Conservation (phyloP, 495 filamentous ascomycete species). For the Zalerion maritima region DNA sequence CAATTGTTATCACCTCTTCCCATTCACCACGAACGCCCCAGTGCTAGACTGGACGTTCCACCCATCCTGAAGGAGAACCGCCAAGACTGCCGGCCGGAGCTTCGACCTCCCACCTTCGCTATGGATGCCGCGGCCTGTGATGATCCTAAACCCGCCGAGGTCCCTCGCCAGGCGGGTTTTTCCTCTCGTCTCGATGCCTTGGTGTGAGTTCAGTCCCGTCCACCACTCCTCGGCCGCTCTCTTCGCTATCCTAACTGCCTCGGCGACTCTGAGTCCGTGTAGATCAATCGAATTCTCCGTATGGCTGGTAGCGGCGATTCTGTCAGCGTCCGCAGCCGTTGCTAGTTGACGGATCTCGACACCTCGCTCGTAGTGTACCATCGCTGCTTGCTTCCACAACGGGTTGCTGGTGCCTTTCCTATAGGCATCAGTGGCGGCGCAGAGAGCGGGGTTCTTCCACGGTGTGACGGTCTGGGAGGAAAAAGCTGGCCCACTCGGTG, state of each 20-base stretch:
- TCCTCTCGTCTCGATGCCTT: too few species aligned
- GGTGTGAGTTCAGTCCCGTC: constrained; percentile 51
- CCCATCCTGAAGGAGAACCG: constrained; percentile 58
- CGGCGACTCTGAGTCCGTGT: constrained; percentile 67
- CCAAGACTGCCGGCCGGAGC: constrained; percentile 67
- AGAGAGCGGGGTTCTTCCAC: constrained; percentile 3
- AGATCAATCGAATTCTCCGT: constrained; percentile 49
- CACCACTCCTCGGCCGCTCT: constrained; percentile 64
- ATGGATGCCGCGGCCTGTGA: constrained; percentile 72
- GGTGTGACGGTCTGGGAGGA: too few species aligned
- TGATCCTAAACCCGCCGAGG: constrained; percentile 44
- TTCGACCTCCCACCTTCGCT: constrained; percentile 59
- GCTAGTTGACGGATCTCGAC: constrained; percentile 12
- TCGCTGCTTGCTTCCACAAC: constrained; percentile 22
- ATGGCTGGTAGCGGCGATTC: constrained; percentile 46
- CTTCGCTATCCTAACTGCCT: constrained; percentile 62
- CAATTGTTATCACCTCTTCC: constrained; percentile 17
- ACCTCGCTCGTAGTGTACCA: constrained; percentile 21
- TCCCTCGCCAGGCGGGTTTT: constrained; percentile 28
- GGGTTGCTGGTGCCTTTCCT: constrained; percentile 21
- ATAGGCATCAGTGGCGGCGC: constrained; percentile 17
- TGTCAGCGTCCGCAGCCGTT: constrained; percentile 32
- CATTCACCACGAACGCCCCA: constrained; percentile 51
- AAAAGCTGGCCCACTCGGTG: too few species aligned
- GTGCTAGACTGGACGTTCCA: constrained; percentile 64